Evolutionary conservation across 768 basidiomycete genomes (phyloP).

Genomic region (Pleurotus platypus): DNA sequence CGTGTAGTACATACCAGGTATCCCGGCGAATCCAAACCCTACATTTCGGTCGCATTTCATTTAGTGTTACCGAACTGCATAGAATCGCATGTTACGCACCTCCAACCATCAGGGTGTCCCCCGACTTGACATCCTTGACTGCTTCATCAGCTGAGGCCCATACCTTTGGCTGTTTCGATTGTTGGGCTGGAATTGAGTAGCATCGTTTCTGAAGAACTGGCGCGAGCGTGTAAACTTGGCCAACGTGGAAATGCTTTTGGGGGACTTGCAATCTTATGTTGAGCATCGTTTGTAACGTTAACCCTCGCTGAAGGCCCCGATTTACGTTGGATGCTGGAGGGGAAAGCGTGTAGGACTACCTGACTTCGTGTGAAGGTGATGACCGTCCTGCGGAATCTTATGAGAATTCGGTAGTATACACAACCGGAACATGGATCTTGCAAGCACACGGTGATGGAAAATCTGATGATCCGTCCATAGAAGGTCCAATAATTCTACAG

Average conservation of each 20-base stretch:
- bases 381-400: background rate
- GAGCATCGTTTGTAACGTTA: background rate
- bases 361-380: background rate
- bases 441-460: background rate
- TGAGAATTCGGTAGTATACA: too few relatives aligned
- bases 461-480: background rate
- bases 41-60: background rate
- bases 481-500: background rate
- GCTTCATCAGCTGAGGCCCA: constrained; percentile 83
- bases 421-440: constrained; percentile 6
- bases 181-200: constrained; percentile 22
- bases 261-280: background rate
- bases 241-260: background rate
- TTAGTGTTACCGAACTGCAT: background rate
- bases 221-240: constrained; percentile 3
- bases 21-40: constrained; percentile 91
- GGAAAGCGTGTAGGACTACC: background rate
- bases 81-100: constrained; percentile 48
- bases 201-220: background rate
- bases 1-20: constrained; percentile 57
- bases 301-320: background rate
- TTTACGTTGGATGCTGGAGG: background rate
- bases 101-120: constrained; percentile 75
- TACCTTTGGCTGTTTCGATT: constrained; percentile 55
- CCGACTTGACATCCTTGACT: constrained; percentile 77